Base-by-base conservation (phyloP, 192 early-diverging fungal species). In the Kappamyces sp. region DNA sequence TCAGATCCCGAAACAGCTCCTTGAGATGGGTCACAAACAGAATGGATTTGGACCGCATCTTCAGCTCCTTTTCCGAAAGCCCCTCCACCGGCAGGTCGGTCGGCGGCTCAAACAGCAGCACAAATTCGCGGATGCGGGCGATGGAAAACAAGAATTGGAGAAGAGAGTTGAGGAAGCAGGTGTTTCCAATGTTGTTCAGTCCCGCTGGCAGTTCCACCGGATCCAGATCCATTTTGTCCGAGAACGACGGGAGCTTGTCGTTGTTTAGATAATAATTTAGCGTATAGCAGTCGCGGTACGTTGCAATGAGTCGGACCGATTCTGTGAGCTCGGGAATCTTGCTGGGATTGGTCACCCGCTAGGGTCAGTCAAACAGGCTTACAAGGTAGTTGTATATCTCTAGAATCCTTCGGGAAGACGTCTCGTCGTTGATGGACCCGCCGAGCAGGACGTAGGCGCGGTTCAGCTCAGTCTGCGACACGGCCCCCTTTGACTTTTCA, bases 141-240 rank as follows among this genome's bases (percentile, higher is more conserved):
- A 72, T 66, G 5, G 66, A 62, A 39, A 66, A 59, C 8, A 55
- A 64, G 8, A 62, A 57, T 57, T 72, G 65, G 3, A 63, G 36
- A n/a, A 72, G 61, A 0, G 70, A 72, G 46, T 73, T 73, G 6
- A 73, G 51, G 39, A 69, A 73, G 42, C 71, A 73, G 31, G 71
- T 73, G 40, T 73, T 73, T 5, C 71, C 71, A 59, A 73, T 67
- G 32, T 73, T 73, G 14, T 66, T 47, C 51, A 73, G 33, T 33
- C 71, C 71, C 12, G 61, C 62, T 5, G 54, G 71, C 46, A 47
- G 37, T 36, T 22, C 39, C 7, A 53, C 36, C 36, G 36, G 50
- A 5, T 35, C 34, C n/a, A 32, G 35, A 46, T 57, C 9, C 36
- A 37, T 34, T 29, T 43, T 15, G 8, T 49, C 12, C 41, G 40